Evolutionary conservation across 148 eudicot genomes (phyloP), one percentile per base, ranked within the genome.

Genomic region (Talinum fruticosum): DNA sequence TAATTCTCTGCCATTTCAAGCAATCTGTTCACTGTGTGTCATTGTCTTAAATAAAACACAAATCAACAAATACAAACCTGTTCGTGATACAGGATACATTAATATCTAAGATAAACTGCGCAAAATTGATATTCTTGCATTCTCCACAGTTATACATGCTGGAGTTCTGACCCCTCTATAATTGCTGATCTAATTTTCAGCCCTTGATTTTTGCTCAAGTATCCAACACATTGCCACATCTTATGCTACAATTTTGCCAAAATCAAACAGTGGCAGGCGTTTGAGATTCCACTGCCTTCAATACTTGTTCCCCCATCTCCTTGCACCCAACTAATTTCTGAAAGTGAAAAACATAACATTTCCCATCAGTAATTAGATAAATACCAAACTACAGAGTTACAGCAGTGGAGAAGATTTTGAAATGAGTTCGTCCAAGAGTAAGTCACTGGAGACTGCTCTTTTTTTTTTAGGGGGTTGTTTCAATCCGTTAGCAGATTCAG

Each of bases 241-340:
- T 69, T 2, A 44, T 75, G 33, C 34, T 36, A 51, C 69, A 37
- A 4, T 45, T 35, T 70, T 8, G 66, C 29, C 15, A 73, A 32
- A 71, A 37, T 88, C 79, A 90, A 28, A 87, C 73, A 23, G 83
- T 34, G 30, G 90, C 83, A 21, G 91, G 84, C 45, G 86, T 82
- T 86, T 80, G 87, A 79, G 88, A 53, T 66, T 92, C 93, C 24
- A 95, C 85, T 6, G 96, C 86, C 78, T 90, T 92, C 84, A 95
- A 75, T 75, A 95, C 97, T 84, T 91, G 88, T 64, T 92, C 89
- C 1, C 99, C 99, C 94, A 95, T 95, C 88, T 90, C 96, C 75
- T 91, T 89, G 91, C 99, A 95, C 72, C 99, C 99, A 26, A 95
- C 91, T 84, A 95, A 75, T 87, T 89, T 90, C 99, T 95, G 94